These are phyloP conservation scores for Vitis rupestris DNA, from an alignment of 164 flowering plant species.

Conservation along the genomic window DNA sequence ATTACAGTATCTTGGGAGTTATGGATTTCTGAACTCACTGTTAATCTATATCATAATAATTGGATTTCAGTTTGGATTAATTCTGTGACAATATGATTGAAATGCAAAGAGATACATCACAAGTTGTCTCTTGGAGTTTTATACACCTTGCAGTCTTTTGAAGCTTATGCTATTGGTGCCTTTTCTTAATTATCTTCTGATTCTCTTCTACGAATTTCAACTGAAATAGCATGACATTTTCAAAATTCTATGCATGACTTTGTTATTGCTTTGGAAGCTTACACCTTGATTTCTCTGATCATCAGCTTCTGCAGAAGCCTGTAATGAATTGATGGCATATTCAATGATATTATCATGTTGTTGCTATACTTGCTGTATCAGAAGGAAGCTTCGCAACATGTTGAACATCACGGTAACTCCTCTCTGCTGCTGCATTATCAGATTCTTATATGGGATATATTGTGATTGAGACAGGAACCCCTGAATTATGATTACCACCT, in stretches of 20 bases:
- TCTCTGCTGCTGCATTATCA: not conserved
- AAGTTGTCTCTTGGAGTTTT: too few relatives aligned
- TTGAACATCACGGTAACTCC: conserved; percentile 72
- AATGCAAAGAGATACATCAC: too few relatives aligned
- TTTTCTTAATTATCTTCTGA: not conserved
- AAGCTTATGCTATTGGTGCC: not conserved
- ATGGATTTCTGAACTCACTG: too few relatives aligned
- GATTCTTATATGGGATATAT: not conserved
- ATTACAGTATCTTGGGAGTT: too few relatives aligned
- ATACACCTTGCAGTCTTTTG: not conserved
- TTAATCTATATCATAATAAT: too few relatives aligned
- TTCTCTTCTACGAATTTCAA: not conserved
- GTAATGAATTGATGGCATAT: conserved; percentile 95
- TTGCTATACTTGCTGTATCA: conserved; percentile 90
- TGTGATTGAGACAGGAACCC: too few relatives aligned
- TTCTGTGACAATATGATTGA: too few relatives aligned
- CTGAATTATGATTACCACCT: not conserved
- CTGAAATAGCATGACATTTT: not conserved
- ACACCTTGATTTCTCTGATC: conserved; percentile 9
- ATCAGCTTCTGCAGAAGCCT: conserved; percentile 88
- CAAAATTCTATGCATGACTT: not conserved
- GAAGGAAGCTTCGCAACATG: conserved; percentile 88
- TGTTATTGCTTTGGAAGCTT: not conserved
- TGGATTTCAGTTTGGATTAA: too few relatives aligned
- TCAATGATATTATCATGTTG: conserved; percentile 91